phyloP scores from a whole-genome alignment of 1,284 basidiomycete genomes.

The Mrakiaceae sp. region DNA sequence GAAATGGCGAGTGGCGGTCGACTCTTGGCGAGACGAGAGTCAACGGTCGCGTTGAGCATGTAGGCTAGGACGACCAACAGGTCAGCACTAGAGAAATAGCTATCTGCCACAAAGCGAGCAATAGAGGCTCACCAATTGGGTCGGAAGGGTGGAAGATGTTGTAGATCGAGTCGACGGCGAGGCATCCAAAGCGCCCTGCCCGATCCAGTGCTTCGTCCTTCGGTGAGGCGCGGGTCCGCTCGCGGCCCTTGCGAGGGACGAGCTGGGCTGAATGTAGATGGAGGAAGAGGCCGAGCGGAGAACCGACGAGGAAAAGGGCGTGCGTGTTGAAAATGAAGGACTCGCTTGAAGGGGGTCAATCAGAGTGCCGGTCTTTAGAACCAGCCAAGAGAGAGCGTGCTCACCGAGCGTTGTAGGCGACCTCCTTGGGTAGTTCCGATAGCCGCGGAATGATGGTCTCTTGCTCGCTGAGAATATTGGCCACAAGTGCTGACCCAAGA shows the following conservation, averaged over 20 bases:
- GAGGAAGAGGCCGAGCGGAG: slow-evolving; percentile 44
- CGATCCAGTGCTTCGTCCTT: slow-evolving; percentile 40
- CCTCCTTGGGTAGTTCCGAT: slow-evolving; percentile 32
- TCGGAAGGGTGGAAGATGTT: slow-evolving; percentile 44
- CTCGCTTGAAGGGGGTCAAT: not conserved
- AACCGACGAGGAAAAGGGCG: slow-evolving; percentile 42
- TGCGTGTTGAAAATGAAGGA: slow-evolving; percentile 35
- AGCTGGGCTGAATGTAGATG: slow-evolving; percentile 44
- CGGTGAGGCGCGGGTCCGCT: slow-evolving; percentile 39
- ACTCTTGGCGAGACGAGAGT: slow-evolving; percentile 30
- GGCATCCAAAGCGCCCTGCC: slow-evolving; percentile 42
- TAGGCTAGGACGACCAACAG: not conserved
- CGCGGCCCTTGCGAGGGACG: slow-evolving; percentile 42
- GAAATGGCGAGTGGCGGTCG: slow-evolving; percentile 38
- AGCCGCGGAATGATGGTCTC: slow-evolving; percentile 40
- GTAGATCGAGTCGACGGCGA: slow-evolving; percentile 40
- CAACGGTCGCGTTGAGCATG: slow-evolving; percentile 30
- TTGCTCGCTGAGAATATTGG: slow-evolving; percentile 44
- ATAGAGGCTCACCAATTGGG: slow-evolving; percentile 33
- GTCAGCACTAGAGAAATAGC: not conserved
- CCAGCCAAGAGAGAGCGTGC: slow-evolving; percentile 25
- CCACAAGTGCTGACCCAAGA: slow-evolving; percentile 43
- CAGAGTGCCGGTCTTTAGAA: not conserved
- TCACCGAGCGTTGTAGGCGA: slow-evolving; percentile 17
- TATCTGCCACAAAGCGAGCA: not conserved